A percentile compares a stretch with the other conserved stretches of the same genome.
Conservation (phyloP, 78 protist species). For the Protostelium mycophagum region DNA sequence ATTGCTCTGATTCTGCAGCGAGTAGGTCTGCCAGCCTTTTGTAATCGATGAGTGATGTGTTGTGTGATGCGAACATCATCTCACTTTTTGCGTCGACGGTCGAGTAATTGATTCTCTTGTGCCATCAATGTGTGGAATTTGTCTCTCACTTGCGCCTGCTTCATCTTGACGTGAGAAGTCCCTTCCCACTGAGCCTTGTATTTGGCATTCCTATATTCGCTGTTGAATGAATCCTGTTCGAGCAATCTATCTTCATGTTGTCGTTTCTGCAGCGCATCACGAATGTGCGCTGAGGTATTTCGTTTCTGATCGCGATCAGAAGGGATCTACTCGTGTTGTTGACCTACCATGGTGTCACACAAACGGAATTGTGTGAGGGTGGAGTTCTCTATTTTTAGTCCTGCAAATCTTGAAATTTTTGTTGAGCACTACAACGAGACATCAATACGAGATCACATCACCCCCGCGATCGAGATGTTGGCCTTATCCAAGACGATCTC, state of each 20-base stretch:
- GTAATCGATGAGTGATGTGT: no score
- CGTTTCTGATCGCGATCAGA: background rate
- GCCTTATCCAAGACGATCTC: background rate
- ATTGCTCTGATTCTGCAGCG: background rate
- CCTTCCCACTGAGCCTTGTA: background rate
- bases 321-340: background rate
- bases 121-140: background rate
- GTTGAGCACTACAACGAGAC: background rate
- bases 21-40: background rate
- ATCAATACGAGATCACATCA: background rate
- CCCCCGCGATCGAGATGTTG: background rate
- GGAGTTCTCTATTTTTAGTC: background rate
- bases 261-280: background rate
- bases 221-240: background rate
- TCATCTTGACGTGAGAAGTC: background rate
- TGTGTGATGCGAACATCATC: background rate
- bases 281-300: background rate
- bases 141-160: background rate
- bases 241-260: background rate
- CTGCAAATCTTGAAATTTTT: background rate
- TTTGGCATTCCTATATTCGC: background rate
- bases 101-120: background rate
- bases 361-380: no score
- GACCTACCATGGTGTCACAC: background rate
- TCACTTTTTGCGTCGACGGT: background rate